Evolutionary conservation across 2,329 filamentous ascomycete genomes (phyloP), one percentile per base, ranked within the genome.

Genomic region (Lachnellula suecica): DNA sequence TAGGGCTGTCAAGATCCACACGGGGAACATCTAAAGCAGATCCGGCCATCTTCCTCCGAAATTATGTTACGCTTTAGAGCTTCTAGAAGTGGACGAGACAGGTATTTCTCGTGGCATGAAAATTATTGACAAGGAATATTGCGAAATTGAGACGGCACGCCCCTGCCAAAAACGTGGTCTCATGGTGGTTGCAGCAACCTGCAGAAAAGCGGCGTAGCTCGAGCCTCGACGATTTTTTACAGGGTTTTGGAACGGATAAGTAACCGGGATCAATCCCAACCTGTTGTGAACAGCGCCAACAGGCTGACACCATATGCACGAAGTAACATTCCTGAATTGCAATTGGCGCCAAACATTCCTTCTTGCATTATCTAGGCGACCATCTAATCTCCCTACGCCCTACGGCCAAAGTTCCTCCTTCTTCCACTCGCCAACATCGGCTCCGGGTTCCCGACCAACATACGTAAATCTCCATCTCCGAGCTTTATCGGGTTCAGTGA

Each of bases 391-490:
- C 9, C 41, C 38, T 38, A 10, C 4, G 15, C 42, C 38, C 34
- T 45, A 66, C 22, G 67, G 67, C 66, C 66, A 68, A 20, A 66
- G 53, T 52, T 71, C 69, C 52, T 67, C 61, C 41, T 61, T 64
- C 49, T 59, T 68, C 83, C 83, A 86, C 44, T 80, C 67, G 55
- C 83, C 79, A 43, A 74, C 67, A 56, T 73, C 71, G 41, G 72
- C 74, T 79, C 81, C 86, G 72, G 46, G 54, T 57, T 2, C 61
- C 49, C 38, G 71, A 38, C 74, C 71, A 44, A 78, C 72, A 64
- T 79, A 79, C 22, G 75, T 82, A 70, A 83, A 88, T 53, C 72
- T 73, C 68, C 79, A 80, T 56, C 86, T 74, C 49, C 77, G 72
- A n/a, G 75, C 72, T 60, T 76, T 79, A 22, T 74, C 76, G 1